Conservation (phyloP, 495 filamentous ascomycete species). For the Ramalina intermedia region DNA sequence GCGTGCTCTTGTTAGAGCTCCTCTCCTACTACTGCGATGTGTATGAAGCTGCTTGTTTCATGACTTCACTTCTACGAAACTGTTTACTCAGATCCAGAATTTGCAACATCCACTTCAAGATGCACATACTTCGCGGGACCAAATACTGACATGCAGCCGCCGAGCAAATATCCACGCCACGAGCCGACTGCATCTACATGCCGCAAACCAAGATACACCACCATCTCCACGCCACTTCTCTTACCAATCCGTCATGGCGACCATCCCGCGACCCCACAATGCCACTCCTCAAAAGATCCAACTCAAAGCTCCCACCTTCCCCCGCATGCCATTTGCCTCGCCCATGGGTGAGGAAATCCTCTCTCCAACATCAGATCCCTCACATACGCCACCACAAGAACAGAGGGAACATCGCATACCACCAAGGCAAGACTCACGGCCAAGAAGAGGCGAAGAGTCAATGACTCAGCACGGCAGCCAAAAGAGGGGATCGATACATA, state of each 20-base stretch:
- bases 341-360: slow-evolving; percentile 16
- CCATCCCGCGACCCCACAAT: slow-evolving; percentile 6
- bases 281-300: slow-evolving; percentile 12
- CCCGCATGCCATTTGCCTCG: slow-evolving; percentile 16
- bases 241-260: slow-evolving; percentile 3
- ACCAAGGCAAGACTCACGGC: not conserved
- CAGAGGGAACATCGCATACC: slow-evolving; percentile 1
- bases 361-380: slow-evolving; percentile 13
- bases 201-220: too few relatives aligned
- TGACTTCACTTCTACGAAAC: too few relatives aligned
- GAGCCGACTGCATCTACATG: too few relatives aligned
- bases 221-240: not conserved
- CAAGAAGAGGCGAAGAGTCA: not conserved
- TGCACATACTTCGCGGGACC: too few relatives aligned
- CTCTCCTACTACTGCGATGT: too few relatives aligned
- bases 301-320: slow-evolving; percentile 2
- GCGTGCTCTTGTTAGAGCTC: too few relatives aligned
- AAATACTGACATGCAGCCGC: too few relatives aligned
- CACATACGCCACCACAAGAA: slow-evolving; percentile 7
- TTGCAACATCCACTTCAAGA: too few relatives aligned
- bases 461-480: not conserved
- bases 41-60: too few relatives aligned
- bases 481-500: not conserved
- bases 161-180: too few relatives aligned
- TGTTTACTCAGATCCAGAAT: too few relatives aligned